Base-by-base conservation (phyloP, 371 early-diverging fungal species). In the Rhizomucor miehei region DNA sequence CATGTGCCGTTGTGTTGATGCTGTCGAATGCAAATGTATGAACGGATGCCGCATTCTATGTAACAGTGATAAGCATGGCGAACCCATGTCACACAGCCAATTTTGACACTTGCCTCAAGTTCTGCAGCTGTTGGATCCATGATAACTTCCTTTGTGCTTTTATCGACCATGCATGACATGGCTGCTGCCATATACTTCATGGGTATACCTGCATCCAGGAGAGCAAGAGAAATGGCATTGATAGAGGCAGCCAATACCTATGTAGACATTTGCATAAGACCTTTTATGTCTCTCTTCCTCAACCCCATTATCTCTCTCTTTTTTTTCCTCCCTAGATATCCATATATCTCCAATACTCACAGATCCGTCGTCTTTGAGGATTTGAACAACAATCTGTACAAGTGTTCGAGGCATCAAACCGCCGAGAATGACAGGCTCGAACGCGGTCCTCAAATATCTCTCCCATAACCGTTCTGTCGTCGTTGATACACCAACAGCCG, bases 191-290 rank as follows among this genome's bases (percentile, higher is more conserved):
- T 80, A 10, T 77, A 68, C 43, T 80, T 87, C 59, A 96, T 62
- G 12, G 96, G 91, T n/a, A 96, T 77, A 29, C 94, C 97, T 10
- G 96, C 95, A 65, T 96, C 93, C 49, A 97, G 54, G 21, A 97
- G 79, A 0, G 96, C 95, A 59, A 97, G 56, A 8, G 87, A 72
- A 0, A 87, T 81, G 0, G 94, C 94, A 62, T 95, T 96, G 36
- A 94, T 80, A 0, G 91, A 84, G 6, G 90, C 82, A 9, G 95
- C 71, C 24, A 90, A 65, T 20, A 86, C 77, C 87, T 85, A 57
- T 19, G 13, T 29, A 48, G 17, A 16, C 17, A 16, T 3, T 39
- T 24, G 17, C 12, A n/a, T 59, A 44, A 35, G 10, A 34, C 6
- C 0, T 14, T 14, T 1, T 36, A 21, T 25, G 21, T 36, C n/a